Percentiles rank a stretch among this genome's conserved stretches.
Conservation (phyloP, 1,284 basidiomycete genomes). For the Puccinia hordei region DNA sequence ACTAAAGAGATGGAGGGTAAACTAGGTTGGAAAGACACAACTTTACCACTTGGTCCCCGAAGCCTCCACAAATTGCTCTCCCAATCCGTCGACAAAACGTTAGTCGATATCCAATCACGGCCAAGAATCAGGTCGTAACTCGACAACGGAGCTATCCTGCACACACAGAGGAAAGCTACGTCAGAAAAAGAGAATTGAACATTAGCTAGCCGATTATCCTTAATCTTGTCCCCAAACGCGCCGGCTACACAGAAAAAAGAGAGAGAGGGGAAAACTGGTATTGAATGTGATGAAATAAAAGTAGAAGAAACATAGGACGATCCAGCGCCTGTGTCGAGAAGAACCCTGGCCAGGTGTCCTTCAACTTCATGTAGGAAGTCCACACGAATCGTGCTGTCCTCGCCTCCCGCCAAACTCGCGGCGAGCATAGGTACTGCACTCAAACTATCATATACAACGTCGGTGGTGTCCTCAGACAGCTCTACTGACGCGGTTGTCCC, state of each 20-base stretch:
- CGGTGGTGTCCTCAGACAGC: too few species aligned
- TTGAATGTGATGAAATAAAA: not conserved
- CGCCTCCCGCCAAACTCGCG: not conserved
- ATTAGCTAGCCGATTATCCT: not conserved
- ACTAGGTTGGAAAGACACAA: not conserved
- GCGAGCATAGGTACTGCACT: not conserved
- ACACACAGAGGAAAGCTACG: not conserved
- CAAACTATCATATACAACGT: too few species aligned
- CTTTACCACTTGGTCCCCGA: not conserved
- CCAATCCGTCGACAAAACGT: slow-evolving; percentile 10
- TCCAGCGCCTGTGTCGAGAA: slow-evolving; percentile 1
- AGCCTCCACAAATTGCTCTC: not conserved
- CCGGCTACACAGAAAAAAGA: not conserved
- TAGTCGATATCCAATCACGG: not conserved
- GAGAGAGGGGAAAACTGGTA: not conserved
- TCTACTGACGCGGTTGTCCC: too few species aligned
- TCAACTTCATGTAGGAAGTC: not conserved
- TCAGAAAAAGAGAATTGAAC: not conserved
- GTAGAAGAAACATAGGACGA: not conserved
- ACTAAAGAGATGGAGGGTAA: too few species aligned
- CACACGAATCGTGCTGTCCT: not conserved
- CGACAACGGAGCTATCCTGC: not conserved
- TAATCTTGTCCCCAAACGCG: not conserved
- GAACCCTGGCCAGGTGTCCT: not conserved
- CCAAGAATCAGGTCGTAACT: slow-evolving; percentile 1